These are phyloP conservation scores for Medicago arabica DNA, from an alignment of 306 rosid genomes.

Conservation along the genomic window DNA sequence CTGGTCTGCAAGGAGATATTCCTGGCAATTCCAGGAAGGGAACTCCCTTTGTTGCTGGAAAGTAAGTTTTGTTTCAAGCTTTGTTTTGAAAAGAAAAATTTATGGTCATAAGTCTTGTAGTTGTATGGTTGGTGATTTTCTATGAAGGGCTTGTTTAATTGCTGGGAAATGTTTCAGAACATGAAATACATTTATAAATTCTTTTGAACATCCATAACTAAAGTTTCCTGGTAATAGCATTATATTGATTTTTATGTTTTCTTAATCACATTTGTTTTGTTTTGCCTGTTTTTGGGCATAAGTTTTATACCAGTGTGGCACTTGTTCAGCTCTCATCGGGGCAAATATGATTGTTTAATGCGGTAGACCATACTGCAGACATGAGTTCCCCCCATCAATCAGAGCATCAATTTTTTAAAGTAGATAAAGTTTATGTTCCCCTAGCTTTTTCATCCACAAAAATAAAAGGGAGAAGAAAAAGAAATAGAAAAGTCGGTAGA, in stretches of 20 bases:
- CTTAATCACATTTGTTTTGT: not conserved
- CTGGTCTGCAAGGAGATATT: conserved; percentile 95
- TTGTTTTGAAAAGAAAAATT: not conserved
- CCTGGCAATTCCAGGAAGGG: conserved; percentile 69
- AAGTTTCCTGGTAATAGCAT: not conserved
- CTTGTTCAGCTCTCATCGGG: not conserved
- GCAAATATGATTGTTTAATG: conserved; percentile 20
- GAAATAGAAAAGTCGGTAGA: conserved; percentile 5
- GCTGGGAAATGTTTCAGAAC: not conserved
- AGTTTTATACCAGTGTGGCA: not conserved
- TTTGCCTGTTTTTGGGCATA: not conserved
- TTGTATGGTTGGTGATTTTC: not conserved
- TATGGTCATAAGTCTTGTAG: not conserved
- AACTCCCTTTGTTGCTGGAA: conserved; percentile 87
- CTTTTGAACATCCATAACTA: conserved; percentile 3
- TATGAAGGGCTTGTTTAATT: conserved; percentile 15
- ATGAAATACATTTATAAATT: not conserved
- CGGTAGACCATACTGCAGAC: conserved; percentile 3
- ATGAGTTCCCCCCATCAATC: conserved; percentile 19
- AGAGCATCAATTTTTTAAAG: not conserved
- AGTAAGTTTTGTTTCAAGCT: conserved; percentile 61
- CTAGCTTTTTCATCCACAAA: conserved; percentile 19
- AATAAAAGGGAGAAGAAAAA: not conserved
- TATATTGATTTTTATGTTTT: not conserved
- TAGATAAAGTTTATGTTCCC: conserved; percentile 8